Base-by-base conservation (phyloP, 1,284 basidiomycete species). In the Cutaneotrichosporon spelunceum region DNA sequence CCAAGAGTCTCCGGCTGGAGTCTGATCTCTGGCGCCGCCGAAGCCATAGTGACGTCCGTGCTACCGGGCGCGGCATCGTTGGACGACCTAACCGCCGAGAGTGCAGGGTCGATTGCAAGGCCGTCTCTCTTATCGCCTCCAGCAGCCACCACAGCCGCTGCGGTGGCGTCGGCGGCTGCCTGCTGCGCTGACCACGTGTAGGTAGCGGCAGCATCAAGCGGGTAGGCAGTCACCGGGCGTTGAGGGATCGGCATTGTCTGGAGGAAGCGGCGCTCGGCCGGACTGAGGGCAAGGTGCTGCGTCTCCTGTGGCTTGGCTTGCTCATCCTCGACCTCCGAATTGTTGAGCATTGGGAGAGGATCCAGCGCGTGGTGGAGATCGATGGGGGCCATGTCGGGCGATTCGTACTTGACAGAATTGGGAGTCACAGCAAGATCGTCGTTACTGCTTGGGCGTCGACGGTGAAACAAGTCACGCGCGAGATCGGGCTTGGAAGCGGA, bases 1-100 rank as follows among this genome's bases (percentile, higher is more conserved):
- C 66, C 66, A 8, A 72, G 65, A 6, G 72, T 74, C 58, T 74
- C 71, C 13, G 71, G 72, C 33, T 68, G 54, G 56, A 74, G 70
- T 11, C 68, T 65, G 3, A 74, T 30, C 49, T 74, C 72, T 39
- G 73, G 72, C 6, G 61, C 60, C 24, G 54, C 60, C 24, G 54
- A 57, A 16, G 47, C 48, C 42, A 44, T 59, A 5, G 21, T 30
- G 57, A 44, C 30, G 19, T 47, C 62, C 13, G 36, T 42, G 49
- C 57, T 54, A 14, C 21, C 49, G 36, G 50, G 53, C 2, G 53
- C 53, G 21, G 53, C 53, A 21, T 56, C 53, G 24, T 57, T 66
- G 13, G 67, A 63, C 21, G 72, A 72, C 24, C 71, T 61, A 8
- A 72, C 64, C 6, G 72, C 69, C 8, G 73, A 73, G 11, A 72